Evolutionary conservation across 305 asterid genomes (phyloP).

Genomic region (Fraxinus velutina): DNA sequence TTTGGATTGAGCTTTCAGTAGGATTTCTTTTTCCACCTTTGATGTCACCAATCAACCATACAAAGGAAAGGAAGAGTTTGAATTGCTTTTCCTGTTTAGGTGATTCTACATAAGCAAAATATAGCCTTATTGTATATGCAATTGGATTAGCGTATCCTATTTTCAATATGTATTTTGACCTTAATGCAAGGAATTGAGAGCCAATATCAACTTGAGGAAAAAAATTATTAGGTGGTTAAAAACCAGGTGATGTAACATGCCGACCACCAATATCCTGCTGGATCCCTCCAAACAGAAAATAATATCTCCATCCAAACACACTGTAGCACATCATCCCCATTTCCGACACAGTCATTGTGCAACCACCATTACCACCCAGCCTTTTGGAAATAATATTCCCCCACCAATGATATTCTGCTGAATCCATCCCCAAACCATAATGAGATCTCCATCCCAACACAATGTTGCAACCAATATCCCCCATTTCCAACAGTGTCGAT

Average conservation of each 20-base stretch:
- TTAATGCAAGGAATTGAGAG: background rate
- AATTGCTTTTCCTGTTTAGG: background rate
- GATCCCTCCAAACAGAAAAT: too few relatives aligned
- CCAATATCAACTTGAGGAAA: background rate
- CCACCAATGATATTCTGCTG: background rate
- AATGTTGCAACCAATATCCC: background rate
- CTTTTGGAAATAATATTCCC: background rate
- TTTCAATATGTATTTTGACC: background rate
- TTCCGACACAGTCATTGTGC: too few relatives aligned
- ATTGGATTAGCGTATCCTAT: background rate
- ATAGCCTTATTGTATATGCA: background rate
- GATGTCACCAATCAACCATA: background rate
- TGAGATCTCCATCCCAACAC: background rate
- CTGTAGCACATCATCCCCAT: too few relatives aligned
- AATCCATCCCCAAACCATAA: background rate
- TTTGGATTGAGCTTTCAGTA: background rate
- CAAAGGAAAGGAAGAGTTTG: background rate
- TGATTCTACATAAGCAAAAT: background rate
- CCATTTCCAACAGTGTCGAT: background rate
- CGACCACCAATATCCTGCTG: too few relatives aligned
- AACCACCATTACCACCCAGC: too few relatives aligned
- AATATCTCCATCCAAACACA: too few relatives aligned
- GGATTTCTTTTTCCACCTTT: background rate
- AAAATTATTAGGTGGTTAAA: background rate
- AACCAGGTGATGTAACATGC: background rate